A percentile compares a stretch with the other conserved stretches of the same genome.
Evolutionary conservation across 441 rosid genomes (phyloP).

Genomic region (Theobroma grandiflorum): DNA sequence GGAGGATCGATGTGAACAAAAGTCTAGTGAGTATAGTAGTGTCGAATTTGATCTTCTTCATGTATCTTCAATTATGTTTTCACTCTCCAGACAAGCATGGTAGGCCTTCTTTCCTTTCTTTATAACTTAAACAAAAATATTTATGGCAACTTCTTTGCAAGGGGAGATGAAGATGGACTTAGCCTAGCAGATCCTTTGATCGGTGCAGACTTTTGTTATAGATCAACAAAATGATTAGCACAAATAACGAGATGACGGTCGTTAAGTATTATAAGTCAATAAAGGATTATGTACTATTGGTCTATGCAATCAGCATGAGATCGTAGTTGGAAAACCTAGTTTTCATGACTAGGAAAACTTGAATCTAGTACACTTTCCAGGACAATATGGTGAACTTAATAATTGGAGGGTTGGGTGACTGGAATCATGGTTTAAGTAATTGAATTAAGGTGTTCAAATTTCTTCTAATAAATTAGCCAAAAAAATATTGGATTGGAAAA

Average conservation of each 20-base stretch:
- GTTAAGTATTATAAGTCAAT: background rate
- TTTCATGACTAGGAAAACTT: constrained; percentile 12
- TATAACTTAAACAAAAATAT: background rate
- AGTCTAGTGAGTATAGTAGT: background rate
- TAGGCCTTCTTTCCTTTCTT: background rate
- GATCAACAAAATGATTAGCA: constrained; percentile 21
- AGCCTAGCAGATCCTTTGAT: background rate
- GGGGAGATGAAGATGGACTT: background rate
- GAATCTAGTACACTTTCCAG: background rate
- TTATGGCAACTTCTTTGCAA: background rate
- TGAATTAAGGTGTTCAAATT: background rate
- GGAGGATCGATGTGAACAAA: too few relatives aligned
- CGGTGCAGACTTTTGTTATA: background rate
- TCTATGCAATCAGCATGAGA: constrained; percentile 9
- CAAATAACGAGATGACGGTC: constrained; percentile 11
- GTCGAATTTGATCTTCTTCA: background rate
- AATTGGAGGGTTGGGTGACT: background rate
- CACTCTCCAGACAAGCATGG: background rate
- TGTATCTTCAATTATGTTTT: background rate
- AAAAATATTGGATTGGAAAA: background rate
- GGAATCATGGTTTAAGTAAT: background rate
- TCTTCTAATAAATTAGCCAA: background rate
- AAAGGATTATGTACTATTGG: background rate
- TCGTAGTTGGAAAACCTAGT: constrained; percentile 17
- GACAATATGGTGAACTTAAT: background rate